phyloP scores from a whole-genome alignment of 345 rosid genomes.

The Aethionema arabicum region DNA sequence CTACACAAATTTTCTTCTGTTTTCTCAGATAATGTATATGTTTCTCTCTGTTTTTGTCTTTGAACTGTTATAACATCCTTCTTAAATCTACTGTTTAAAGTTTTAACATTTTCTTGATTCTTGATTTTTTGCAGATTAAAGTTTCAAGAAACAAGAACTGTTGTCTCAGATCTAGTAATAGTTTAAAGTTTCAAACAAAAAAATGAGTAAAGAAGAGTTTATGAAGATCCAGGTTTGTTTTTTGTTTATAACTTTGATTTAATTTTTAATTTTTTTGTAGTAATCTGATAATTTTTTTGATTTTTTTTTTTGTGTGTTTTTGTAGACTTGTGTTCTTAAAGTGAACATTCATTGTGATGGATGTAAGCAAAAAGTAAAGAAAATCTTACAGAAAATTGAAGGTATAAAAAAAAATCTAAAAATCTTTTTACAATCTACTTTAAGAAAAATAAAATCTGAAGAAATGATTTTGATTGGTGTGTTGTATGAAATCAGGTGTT shows the following conservation, averaged over 20 bases:
- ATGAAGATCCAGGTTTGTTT: conserved; percentile 83
- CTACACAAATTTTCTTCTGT: conserved; percentile 18
- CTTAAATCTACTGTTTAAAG: background rate
- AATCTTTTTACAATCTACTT: conserved; percentile 3
- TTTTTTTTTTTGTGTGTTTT: conserved; percentile 27
- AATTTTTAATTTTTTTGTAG: background rate
- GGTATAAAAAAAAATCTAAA: conserved; percentile 44
- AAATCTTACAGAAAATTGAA: conserved; percentile 87
- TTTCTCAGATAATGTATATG: conserved; percentile 26
- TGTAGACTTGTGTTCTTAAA: conserved; percentile 95
- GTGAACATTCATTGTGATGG: conserved; percentile 98
- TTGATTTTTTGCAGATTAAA: conserved; percentile 18
- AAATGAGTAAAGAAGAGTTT: conserved; percentile 97
- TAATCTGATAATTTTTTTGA: conserved; percentile 22
- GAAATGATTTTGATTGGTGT: background rate
- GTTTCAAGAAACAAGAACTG: conserved; percentile 19
- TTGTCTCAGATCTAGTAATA: conserved; percentile 51
- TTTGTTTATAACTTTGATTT: background rate
- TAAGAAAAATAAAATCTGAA: background rate
- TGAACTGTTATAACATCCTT: background rate
- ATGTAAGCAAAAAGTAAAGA: conserved; percentile 86
- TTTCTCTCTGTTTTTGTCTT: conserved; percentile 23
- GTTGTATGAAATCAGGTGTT: conserved; percentile 53
- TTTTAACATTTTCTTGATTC: conserved; percentile 15
- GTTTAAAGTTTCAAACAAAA: background rate